Percentiles rank a stretch among this genome's conserved stretches.
phyloP scores from a whole-genome alignment of 2,329 filamentous ascomycete species.

The Arthrobotrys entomopaga region DNA sequence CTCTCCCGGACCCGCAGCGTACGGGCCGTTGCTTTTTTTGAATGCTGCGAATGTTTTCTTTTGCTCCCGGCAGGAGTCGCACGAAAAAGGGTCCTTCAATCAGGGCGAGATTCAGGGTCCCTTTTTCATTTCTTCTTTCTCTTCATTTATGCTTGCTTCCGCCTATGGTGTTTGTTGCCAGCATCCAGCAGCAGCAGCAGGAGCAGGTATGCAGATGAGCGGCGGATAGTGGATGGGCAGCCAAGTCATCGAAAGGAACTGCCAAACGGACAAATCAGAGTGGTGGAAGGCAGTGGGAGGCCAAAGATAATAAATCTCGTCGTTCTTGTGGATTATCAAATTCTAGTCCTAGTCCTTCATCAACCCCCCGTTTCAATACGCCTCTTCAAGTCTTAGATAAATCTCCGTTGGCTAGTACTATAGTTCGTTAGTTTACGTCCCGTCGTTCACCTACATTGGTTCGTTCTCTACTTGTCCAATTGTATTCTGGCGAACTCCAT shows the following conservation, averaged over 20 bases:
- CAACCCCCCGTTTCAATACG: background rate
- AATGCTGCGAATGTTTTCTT: slow-evolving; percentile 1
- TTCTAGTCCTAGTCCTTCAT: slow-evolving; percentile 7
- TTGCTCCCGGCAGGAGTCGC: background rate
- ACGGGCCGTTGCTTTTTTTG: slow-evolving; percentile 15
- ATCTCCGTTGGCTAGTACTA: slow-evolving; percentile 18
- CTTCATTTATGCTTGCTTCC: slow-evolving; percentile 6
- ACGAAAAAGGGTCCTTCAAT: background rate
- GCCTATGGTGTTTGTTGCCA: background rate
- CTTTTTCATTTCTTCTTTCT: slow-evolving; percentile 11
- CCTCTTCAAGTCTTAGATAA: slow-evolving; percentile 1
- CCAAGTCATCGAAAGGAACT: slow-evolving; percentile 47
- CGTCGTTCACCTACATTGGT: background rate
- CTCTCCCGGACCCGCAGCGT: slow-evolving; percentile 32
- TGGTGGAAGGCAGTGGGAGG: background rate
- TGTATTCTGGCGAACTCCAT: too few species aligned
- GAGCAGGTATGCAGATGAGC: slow-evolving; percentile 43
- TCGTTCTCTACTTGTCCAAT: slow-evolving; percentile 7
- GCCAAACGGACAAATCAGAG: slow-evolving; percentile 26
- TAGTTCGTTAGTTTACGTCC: slow-evolving; percentile 10
- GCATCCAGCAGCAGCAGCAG: slow-evolving; percentile 28
- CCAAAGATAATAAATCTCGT: slow-evolving; percentile 30
- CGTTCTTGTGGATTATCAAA: slow-evolving; percentile 18
- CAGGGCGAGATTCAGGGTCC: background rate
- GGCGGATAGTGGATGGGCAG: slow-evolving; percentile 40